Evolutionary conservation across 306 rosid genomes (phyloP).

Genomic region (Datisca glomerata): DNA sequence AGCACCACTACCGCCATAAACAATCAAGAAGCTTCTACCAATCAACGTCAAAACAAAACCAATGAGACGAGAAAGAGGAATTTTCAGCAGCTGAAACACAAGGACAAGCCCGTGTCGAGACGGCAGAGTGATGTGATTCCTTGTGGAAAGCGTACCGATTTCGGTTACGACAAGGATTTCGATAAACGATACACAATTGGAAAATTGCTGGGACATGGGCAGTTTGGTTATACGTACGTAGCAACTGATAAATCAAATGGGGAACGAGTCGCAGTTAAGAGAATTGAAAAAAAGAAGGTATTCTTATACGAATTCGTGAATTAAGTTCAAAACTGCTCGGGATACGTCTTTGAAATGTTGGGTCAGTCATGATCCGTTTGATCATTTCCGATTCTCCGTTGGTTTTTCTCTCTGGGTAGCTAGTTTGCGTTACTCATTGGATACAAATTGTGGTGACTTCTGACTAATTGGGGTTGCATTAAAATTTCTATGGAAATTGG

Average conservation of each 20-base stretch:
- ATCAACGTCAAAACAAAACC: conserved; percentile 16
- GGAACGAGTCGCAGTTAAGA: conserved; percentile 93
- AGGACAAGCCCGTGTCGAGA: conserved; percentile 20
- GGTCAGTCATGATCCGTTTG: too few species aligned
- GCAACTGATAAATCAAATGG: conserved; percentile 66
- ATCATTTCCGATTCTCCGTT: too few species aligned
- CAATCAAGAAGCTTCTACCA: conserved; percentile 15
- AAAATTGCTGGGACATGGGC: conserved; percentile 89
- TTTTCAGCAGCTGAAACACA: conserved; percentile 20
- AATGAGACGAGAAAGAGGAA: conserved; percentile 24
- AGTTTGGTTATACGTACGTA: conserved; percentile 93
- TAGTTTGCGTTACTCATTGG: too few species aligned
- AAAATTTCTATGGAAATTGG: too few species aligned
- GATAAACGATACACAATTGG: conserved; percentile 54
- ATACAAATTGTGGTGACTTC: too few species aligned
- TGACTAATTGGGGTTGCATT: too few species aligned
- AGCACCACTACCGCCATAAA: background rate
- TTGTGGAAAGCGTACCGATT: conserved; percentile 96
- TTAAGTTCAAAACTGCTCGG: too few species aligned
- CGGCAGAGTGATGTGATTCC: conserved; percentile 38
- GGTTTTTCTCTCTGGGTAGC: too few species aligned
- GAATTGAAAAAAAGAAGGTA: conserved; percentile 87
- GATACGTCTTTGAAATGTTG: too few species aligned
- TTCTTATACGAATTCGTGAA: too few species aligned
- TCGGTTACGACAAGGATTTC: conserved; percentile 76